Conservation (phyloP, 352 stramenopile species). For the Saprolegnia parasitica region DNA sequence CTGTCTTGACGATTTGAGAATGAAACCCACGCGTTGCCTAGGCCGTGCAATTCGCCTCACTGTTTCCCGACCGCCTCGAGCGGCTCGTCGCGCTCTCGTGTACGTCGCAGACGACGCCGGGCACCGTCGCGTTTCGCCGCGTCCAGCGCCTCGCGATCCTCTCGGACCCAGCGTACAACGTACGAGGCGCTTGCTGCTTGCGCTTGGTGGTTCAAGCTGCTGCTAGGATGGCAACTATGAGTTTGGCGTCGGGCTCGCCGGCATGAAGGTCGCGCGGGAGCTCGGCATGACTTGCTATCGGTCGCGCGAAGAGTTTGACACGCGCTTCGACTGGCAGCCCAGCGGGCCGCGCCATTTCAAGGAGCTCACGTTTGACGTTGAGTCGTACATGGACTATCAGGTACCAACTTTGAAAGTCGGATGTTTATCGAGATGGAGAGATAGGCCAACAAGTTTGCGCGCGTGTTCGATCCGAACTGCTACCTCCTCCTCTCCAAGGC, state of each 20-base stretch:
- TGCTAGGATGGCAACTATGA: slow-evolving; percentile 58
- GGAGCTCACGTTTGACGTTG: slow-evolving; percentile 79
- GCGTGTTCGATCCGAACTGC: slow-evolving; percentile 82
- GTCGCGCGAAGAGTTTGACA: slow-evolving; percentile 83
- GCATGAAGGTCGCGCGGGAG: slow-evolving; percentile 82
- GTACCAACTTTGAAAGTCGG: slow-evolving; percentile 18
- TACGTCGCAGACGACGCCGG: slow-evolving; percentile 81
- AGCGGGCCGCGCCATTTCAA: slow-evolving; percentile 65
- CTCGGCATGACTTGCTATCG: slow-evolving; percentile 87
- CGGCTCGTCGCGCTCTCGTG: slow-evolving; percentile 73
- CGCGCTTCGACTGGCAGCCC: slow-evolving; percentile 82
- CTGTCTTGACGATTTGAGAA: not conserved
- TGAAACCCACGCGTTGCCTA: slow-evolving; percentile 30
- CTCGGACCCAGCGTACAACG: slow-evolving; percentile 66
- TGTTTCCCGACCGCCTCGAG: slow-evolving; percentile 71
- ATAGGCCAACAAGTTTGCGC: slow-evolving; percentile 67
- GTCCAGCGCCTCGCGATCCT: slow-evolving; percentile 82
- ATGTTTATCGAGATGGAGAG: not conserved
- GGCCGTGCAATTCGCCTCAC: slow-evolving; percentile 78
- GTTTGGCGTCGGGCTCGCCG: slow-evolving; percentile 47
- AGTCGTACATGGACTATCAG: slow-evolving; percentile 89
- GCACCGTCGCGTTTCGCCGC: slow-evolving; percentile 77
- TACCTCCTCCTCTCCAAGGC: slow-evolving; percentile 85
- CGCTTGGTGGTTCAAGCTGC: not conserved
- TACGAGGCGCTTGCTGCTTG: not conserved